A percentile compares a stretch with the other conserved stretches of the same genome.
Evolutionary conservation across 306 rosid species (phyloP).

Genomic region (Dicorynia guianensis): DNA sequence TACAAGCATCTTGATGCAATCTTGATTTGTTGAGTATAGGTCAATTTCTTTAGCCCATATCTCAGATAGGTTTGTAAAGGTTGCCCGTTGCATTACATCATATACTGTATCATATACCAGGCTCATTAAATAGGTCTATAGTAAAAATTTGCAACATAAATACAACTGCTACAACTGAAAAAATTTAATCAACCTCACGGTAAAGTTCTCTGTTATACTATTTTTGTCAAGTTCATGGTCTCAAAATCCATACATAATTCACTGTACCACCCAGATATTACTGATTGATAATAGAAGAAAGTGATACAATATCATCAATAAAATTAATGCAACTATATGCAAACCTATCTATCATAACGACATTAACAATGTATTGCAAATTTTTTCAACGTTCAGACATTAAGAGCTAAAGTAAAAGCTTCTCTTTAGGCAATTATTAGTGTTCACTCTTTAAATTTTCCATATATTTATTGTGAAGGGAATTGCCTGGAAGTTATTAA

Average conservation of each 20-base stretch:
- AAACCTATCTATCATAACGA: neutral
- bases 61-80: constrained; percentile 81
- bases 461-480: constrained; percentile 18
- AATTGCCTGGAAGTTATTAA: neutral
- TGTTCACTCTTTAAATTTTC: constrained; percentile 15
- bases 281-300: neutral
- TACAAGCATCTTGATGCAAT: constrained; percentile 85
- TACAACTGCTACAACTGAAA: neutral
- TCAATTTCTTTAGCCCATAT: constrained; percentile 90
- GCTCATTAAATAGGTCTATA: constrained; percentile 25
- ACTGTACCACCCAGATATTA: neutral
- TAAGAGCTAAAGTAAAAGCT: neutral
- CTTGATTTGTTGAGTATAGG: constrained; percentile 76
- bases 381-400: neutral
- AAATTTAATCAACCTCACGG: neutral
- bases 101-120: constrained; percentile 60
- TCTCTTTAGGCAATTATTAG: neutral
- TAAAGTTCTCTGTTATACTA: constrained; percentile 11
- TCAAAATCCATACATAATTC: neutral
- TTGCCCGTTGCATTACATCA: constrained; percentile 72
- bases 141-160: constrained; percentile 12
- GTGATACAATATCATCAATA: neutral
- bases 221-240: constrained; percentile 19
- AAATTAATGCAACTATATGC: neutral
- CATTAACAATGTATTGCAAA: neutral